Evolutionary conservation across 768 basidiomycete species (phyloP).

Genomic region (Calocera cornea): DNA sequence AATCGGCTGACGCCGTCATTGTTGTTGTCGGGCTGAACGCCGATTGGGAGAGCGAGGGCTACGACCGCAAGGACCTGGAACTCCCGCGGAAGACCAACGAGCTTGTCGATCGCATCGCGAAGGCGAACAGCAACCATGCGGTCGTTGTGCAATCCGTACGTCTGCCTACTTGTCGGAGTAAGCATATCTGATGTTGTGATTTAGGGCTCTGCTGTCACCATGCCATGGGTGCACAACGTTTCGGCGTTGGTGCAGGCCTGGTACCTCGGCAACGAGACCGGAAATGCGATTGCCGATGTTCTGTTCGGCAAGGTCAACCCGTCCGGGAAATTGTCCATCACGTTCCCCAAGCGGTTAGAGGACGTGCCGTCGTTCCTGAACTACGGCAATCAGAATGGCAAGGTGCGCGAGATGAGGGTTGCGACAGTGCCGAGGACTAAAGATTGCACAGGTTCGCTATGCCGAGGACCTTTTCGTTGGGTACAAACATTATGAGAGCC

Average conservation of each 20-base stretch:
- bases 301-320: slow-evolving; percentile 69
- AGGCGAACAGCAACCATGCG: slow-evolving; percentile 52
- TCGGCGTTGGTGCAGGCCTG: slow-evolving; percentile 62
- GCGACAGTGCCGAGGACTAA: not conserved
- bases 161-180: not conserved
- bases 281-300: slow-evolving; percentile 69
- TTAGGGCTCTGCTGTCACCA: slow-evolving; percentile 24
- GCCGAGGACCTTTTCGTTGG: slow-evolving; percentile 60
- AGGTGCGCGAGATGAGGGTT: slow-evolving; percentile 31
- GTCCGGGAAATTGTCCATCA: slow-evolving; percentile 57
- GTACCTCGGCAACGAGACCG: slow-evolving; percentile 76
- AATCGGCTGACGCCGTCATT: slow-evolving; percentile 57
- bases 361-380: slow-evolving; percentile 57
- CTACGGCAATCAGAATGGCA: slow-evolving; percentile 57
- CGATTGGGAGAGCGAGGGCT: slow-evolving; percentile 67
- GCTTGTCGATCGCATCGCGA: slow-evolving; percentile 47
- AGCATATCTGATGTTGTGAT: too few relatives aligned
- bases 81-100: slow-evolving; percentile 67
- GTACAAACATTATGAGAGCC: slow-evolving; percentile 63
- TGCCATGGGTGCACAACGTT: slow-evolving; percentile 65
- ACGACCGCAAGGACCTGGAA: slow-evolving; percentile 52
- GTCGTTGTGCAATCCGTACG: slow-evolving; percentile 62
- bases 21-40: slow-evolving; percentile 66
- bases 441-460: slow-evolving; percentile 35
- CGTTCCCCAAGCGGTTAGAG: slow-evolving; percentile 64